Evolutionary conservation across 306 rosid species (phyloP).

Genomic region (Vicia sativa): DNA sequence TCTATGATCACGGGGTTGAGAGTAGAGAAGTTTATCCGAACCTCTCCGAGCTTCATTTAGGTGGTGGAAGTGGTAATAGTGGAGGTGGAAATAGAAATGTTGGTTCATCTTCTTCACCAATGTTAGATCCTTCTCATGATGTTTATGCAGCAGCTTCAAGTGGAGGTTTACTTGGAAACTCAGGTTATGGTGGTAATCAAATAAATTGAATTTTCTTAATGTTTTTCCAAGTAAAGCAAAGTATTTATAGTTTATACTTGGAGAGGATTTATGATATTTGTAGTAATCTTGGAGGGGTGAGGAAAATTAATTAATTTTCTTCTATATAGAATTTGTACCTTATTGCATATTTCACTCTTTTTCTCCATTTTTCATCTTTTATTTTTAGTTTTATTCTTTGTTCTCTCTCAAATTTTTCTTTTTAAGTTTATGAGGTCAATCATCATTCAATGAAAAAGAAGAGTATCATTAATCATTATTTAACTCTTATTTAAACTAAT

Average conservation of each 20-base stretch:
- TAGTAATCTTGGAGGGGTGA: constrained; percentile 30
- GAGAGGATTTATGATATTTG: constrained; percentile 24
- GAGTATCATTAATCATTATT: constrained; percentile 27
- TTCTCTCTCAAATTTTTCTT: constrained; percentile 17
- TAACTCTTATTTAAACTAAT: constrained; percentile 22
- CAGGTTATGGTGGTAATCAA: constrained; percentile 77
- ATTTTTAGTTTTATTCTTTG: constrained; percentile 29
- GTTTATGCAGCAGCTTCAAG: constrained; percentile 56
- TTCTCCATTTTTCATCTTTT: constrained; percentile 20
- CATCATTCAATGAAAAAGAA: constrained; percentile 33
- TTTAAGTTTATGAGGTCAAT: constrained; percentile 41
- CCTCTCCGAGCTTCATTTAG: constrained; percentile 76
- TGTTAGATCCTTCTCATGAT: constrained; percentile 66
- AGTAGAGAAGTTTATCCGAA: constrained; percentile 63
- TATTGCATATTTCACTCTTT: constrained; percentile 41
- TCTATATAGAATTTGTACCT: constrained; percentile 39
- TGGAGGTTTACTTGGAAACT: constrained; percentile 69
- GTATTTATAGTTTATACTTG: constrained; percentile 42
- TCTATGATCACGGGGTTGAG: constrained; percentile 81
- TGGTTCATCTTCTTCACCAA: constrained; percentile 65
- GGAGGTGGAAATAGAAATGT: constrained; percentile 48
- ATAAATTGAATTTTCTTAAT: background rate
- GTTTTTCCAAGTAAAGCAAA: constrained; percentile 41
- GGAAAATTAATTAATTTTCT: constrained; percentile 21
- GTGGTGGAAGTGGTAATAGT: constrained; percentile 44